Evolutionary conservation across 192 early-diverging fungal genomes (phyloP), one percentile per base, ranked within the genome.

Genomic region (Backusella luteola): DNA sequence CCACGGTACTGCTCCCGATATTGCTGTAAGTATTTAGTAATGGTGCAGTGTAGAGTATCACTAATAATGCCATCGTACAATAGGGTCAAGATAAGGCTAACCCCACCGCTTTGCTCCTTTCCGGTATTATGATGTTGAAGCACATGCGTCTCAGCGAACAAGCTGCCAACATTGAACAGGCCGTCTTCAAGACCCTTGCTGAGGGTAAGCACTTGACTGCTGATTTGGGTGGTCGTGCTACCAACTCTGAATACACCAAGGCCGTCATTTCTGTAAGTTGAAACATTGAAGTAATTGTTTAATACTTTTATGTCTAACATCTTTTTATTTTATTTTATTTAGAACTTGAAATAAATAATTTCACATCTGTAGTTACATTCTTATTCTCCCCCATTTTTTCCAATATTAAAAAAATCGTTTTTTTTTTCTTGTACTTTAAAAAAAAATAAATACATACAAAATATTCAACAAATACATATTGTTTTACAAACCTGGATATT

Each of bases 91-190:
- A 98, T 81, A 89, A 93, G 87, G 95, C 96, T 66, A 98, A 98
- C 89, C 95, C 95, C 32, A 98, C 95, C 7, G 98, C 98, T 9
- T 89, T 99, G 69, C 86, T 99, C 19, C 89, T 99, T 21, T 97
- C 96, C 21, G 92, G 93, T 67, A 95, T 97, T 74, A 97, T 98
- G 96, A 99, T 99, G 98, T 90, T 99, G 80, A 85, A 94, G 66
- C 98, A 99, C 87, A 97, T 99, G 95, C 89, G 90, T 76, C 86
- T 99, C 69, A 88, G 91, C 79, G 72, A 77, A 44, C 90, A 92
- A 59, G 96, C 95, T 46, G 91, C 93, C 70, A 85, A 85, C 71
- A 97, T 99, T 83, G 95, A 99, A 84, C 77, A 81, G 67, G 95
- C 98, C 67, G 95, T 96, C n/a, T 86, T 99, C 52, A 90, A 87